These are phyloP conservation scores for Teunomyces panamensis DNA, from an alignment of 805 yeast species.

Conservation along the genomic window DNA sequence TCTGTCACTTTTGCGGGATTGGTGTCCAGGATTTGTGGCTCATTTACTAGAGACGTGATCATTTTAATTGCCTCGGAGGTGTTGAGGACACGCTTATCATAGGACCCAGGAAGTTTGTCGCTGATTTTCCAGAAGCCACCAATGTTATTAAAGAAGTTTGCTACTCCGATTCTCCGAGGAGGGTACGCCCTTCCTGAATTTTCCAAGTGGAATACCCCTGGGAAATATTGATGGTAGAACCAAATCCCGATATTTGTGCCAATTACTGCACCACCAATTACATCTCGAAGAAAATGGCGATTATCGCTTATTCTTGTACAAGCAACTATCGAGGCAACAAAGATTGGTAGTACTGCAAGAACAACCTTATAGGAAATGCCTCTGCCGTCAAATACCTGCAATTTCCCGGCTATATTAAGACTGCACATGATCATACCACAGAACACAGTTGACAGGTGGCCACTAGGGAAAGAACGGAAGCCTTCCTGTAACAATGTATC, in stretches of 20 bases:
- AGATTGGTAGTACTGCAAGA: conserved; percentile 31
- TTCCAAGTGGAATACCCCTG: conserved; percentile 23
- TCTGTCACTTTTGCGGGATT: background rate
- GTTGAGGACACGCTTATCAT: conserved; percentile 18
- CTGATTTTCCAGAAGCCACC: conserved; percentile 10
- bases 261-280: conserved; percentile 35
- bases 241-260: conserved; percentile 32
- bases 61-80: conserved; percentile 6
- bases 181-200: conserved; percentile 41
- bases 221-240: conserved; percentile 43
- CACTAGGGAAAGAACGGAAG: conserved; percentile 28
- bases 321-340: conserved; percentile 32
- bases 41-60: background rate
- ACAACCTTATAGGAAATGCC: conserved; percentile 32
- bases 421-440: conserved; percentile 33
- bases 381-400: conserved; percentile 33
- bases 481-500: conserved; percentile 19
- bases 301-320: conserved; percentile 48
- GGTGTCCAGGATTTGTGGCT: background rate
- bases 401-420: conserved; percentile 31
- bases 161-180: conserved; percentile 38
- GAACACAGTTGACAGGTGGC: conserved; percentile 28
- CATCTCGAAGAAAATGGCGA: conserved; percentile 41
- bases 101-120: conserved; percentile 20
- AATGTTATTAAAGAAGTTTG: conserved; percentile 12